phyloP scores from a whole-genome alignment of 768 basidiomycete species.

The Boletus rufocinnamomeus region DNA sequence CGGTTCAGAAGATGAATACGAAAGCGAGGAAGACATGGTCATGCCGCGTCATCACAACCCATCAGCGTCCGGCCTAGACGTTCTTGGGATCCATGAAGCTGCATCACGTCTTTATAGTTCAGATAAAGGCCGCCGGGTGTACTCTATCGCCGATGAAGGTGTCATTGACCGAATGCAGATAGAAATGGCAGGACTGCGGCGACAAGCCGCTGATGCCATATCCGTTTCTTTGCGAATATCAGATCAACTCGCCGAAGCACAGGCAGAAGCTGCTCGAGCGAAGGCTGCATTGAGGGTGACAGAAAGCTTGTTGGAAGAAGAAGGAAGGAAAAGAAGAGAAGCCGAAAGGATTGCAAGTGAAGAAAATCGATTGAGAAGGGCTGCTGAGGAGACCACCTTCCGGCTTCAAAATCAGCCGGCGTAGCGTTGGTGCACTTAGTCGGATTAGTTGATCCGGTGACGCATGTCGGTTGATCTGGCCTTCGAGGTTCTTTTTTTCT shows the following conservation, averaged over 20 bases:
- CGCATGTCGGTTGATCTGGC: not conserved
- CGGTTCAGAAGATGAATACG: constrained; percentile 54
- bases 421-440: not conserved
- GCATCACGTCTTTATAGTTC: constrained; percentile 47
- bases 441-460: constrained; percentile 4
- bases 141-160: constrained; percentile 40
- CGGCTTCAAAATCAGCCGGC: constrained; percentile 34
- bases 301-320: constrained; percentile 63
- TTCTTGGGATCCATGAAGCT: constrained; percentile 35
- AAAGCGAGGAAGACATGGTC: constrained; percentile 68
- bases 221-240: constrained; percentile 64
- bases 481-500: not conserved
- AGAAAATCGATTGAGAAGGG: constrained; percentile 46
- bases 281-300: constrained; percentile 54
- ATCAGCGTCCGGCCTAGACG: constrained; percentile 40
- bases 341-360: constrained; percentile 56
- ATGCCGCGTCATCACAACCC: constrained; percentile 47
- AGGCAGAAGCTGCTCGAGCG: constrained; percentile 58
- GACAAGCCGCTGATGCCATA: constrained; percentile 69
- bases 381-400: constrained; percentile 52
- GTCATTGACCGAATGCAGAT: constrained; percentile 63
- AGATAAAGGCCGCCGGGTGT: constrained; percentile 29
- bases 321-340: constrained; percentile 56
- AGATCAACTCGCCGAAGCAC: constrained; percentile 67
- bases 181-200: constrained; percentile 63